Percentiles rank a stretch among this genome's conserved stretches.
Conservation (phyloP, 2,329 filamentous ascomycete species). For the Colletotrichum sidae region DNA sequence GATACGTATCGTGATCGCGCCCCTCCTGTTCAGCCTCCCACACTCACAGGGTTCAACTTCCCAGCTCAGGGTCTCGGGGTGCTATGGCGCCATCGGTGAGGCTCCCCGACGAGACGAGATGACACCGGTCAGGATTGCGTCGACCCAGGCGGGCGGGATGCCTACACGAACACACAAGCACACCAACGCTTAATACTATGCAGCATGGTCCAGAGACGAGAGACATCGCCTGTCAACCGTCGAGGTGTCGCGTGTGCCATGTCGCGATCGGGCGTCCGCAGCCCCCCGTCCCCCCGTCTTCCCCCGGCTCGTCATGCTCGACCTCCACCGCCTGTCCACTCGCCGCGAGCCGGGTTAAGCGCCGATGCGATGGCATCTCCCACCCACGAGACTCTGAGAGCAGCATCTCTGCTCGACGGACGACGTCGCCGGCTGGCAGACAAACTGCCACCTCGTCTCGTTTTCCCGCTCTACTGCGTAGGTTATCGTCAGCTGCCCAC, state of each 20-base stretch:
- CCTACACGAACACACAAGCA: background rate
- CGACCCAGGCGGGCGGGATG: constrained; percentile 28
- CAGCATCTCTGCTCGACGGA: no score
- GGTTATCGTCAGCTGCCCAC: constrained; percentile 6
- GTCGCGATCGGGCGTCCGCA: constrained; percentile 15
- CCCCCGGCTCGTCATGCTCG: background rate
- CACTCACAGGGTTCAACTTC: constrained; percentile 3
- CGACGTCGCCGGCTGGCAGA: no score
- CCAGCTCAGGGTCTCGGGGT: constrained; percentile 26
- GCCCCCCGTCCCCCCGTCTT: background rate
- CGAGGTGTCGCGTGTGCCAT: constrained; percentile 24
- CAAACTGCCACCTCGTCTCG: constrained; percentile 11
- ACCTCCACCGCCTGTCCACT: constrained; percentile 10
- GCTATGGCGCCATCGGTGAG: constrained; percentile 34
- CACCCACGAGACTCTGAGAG: no score
- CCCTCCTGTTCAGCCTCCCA: constrained; percentile 32
- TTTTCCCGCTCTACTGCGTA: constrained; percentile 19
- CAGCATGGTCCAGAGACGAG: background rate
- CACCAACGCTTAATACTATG: background rate
- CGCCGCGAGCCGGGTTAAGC: constrained; percentile 18
- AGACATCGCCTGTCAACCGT: background rate
- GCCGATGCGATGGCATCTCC: background rate
- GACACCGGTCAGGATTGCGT: no score
- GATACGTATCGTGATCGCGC: constrained; percentile 31
- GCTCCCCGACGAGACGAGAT: constrained; percentile 14